A percentile compares a stretch with the other conserved stretches of the same genome.
These are phyloP conservation scores for Salix koriyanagi DNA, from an alignment of 345 rosid species.

Conservation along the genomic window DNA sequence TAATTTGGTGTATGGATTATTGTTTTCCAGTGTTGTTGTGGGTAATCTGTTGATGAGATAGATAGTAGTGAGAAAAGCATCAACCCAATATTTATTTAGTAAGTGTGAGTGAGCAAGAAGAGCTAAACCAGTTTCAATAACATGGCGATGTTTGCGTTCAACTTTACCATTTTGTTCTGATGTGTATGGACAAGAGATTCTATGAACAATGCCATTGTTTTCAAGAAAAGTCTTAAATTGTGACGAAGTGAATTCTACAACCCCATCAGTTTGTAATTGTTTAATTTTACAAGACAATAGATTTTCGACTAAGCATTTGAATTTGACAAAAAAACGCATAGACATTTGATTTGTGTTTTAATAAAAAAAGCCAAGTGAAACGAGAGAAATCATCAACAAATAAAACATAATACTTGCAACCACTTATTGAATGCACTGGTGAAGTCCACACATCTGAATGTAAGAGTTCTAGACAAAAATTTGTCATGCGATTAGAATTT, in stretches of 20 bases:
- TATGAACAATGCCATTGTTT: no score
- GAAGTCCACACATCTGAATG: background rate
- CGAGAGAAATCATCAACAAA: background rate
- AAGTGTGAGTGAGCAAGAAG: no score
- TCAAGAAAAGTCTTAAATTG: no score
- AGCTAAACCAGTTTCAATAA: no score
- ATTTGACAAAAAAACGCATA: background rate
- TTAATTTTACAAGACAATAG: background rate
- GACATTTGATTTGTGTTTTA: background rate
- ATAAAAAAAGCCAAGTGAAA: background rate
- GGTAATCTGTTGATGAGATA: no score
- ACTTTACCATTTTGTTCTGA: no score
- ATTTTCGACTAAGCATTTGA: background rate
- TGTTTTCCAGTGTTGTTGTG: no score
- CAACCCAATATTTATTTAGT: no score
- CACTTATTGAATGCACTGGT: background rate
- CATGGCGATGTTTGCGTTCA: no score
- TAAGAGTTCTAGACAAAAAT: background rate
- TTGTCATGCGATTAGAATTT: background rate
- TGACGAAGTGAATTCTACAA: background rate
- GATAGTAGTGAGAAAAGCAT: rapidly evolving
- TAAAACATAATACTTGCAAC: background rate
- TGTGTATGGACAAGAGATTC: no score
- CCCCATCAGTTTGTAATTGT: background rate
- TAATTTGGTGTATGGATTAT: no score